These are phyloP conservation scores for Besnoitia besnoiti DNA, from an alignment of 169 alveolate species.

Conservation along the genomic window DNA sequence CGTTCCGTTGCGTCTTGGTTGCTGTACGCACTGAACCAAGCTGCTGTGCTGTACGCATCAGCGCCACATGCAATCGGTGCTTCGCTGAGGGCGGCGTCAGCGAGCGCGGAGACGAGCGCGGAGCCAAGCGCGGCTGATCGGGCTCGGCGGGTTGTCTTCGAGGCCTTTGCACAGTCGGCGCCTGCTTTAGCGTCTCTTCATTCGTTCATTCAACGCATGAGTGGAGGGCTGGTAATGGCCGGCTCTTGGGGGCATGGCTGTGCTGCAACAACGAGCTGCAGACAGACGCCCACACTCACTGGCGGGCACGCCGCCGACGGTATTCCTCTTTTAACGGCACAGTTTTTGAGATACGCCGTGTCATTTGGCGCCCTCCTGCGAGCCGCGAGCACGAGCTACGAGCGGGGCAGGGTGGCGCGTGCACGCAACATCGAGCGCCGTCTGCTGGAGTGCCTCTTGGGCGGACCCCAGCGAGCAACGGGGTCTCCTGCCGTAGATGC, in stretches of 20 bases:
- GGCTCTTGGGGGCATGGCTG: neutral
- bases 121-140: neutral
- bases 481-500: too few species aligned
- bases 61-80: neutral
- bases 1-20: neutral
- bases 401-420: neutral
- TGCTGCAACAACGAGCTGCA: neutral
- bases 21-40: neutral
- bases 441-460: neutral
- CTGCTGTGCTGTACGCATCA: neutral
- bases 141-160: neutral
- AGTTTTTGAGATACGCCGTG: neutral
- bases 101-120: neutral
- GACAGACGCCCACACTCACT: neutral
- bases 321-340: neutral
- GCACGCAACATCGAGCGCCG: constrained; percentile 24
- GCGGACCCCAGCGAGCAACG: neutral
- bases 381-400: neutral
- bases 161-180: neutral
- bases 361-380: neutral
- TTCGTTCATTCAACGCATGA: neutral
- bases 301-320: neutral
- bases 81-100: neutral
- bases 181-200: neutral
- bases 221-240: neutral